A percentile compares a stretch with the other conserved stretches of the same genome.
These are phyloP conservation scores for Jackrogersella multiformis DNA, from an alignment of 495 filamentous ascomycete genomes.

Conservation along the genomic window DNA sequence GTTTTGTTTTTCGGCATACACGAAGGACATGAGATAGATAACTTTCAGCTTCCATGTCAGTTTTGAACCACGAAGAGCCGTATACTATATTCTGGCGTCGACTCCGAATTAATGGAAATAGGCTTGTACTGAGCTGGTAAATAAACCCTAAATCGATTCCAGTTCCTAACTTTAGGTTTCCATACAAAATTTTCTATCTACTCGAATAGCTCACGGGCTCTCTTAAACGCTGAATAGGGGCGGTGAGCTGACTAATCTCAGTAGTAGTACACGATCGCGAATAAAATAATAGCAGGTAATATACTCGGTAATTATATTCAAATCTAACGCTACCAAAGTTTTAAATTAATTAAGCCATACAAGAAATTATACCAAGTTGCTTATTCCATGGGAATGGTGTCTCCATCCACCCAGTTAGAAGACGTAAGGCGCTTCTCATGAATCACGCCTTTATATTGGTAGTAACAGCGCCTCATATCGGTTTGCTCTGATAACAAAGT, in stretches of 20 bases:
- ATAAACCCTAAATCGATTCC: no score
- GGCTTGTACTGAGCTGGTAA: no score
- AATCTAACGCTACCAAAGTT: not conserved
- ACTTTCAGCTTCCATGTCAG: not conserved
- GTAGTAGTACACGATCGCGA: no score
- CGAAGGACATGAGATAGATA: not conserved
- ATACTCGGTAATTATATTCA: no score
- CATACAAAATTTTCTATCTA: no score
- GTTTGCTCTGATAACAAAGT: conserved; percentile 6
- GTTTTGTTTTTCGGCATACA: not conserved
- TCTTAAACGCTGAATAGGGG: no score
- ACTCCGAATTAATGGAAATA: no score
- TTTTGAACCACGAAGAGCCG: not conserved
- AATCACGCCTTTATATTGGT: conserved; percentile 27
- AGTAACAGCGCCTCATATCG: conserved; percentile 37
- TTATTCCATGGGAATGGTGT: conserved; percentile 22
- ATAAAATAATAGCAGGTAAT: not conserved
- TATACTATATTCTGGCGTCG: no score
- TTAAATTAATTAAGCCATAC: conserved; percentile 9
- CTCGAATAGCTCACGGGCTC: no score
- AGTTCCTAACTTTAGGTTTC: no score
- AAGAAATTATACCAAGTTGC: not conserved
- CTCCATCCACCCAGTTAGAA: conserved; percentile 24
- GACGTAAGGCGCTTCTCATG: conserved; percentile 26
- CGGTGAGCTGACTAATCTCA: no score